Evolutionary conservation across 2,329 filamentous ascomycete species (phyloP), one percentile per base, ranked within the genome.

Genomic region (Mycosphaerella sp.): DNA sequence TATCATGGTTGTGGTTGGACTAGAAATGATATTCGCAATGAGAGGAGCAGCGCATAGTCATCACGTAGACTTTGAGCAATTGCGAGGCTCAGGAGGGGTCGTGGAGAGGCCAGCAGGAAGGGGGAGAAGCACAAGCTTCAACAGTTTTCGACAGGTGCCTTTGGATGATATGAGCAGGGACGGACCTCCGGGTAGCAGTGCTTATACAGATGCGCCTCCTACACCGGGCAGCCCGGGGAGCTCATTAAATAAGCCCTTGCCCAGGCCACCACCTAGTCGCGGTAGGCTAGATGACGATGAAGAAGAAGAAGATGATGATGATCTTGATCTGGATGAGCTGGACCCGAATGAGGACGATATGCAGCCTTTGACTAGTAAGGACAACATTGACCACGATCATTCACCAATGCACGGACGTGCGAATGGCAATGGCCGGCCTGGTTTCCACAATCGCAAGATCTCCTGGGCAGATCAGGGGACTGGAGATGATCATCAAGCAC

Each of bases 11-110:
- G 89, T 96, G 2, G 87, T 95, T 6, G 80, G 82, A 2, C 79
- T 96, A 46, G 91, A 97, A 69, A 95, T 93, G 72, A 89, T 89
- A 67, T 84, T 97, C 60, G 89, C 89, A 0, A 86, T 84, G 47
- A 77, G 78, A 64, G 81, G 81, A 4, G 80, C 79, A 7, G 74
- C 74, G 13, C 80, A 84, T 64, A 73, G 76, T 42, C 80, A 84
- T 63, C 70, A 72, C 10, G 77, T 65, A 28, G 65, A 64, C 49
- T 58, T 66, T 42, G 57, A 59, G 32, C 54, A 53, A 36, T 52
- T 66, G 61, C 30, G 61, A 57, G 39, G 64, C 8, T 17, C 34
- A n/a, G 52, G 46, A 18, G 43, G 48, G 28, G 41, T 63, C 13
- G 55, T 59, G 9, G 40, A 36, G 41, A 48, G 54, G 25, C 51